A percentile compares a stretch with the other conserved stretches of the same genome.
Evolutionary conservation across 2,329 filamentous ascomycete genomes (phyloP).

Genomic region (Remersonia thermophila): DNA sequence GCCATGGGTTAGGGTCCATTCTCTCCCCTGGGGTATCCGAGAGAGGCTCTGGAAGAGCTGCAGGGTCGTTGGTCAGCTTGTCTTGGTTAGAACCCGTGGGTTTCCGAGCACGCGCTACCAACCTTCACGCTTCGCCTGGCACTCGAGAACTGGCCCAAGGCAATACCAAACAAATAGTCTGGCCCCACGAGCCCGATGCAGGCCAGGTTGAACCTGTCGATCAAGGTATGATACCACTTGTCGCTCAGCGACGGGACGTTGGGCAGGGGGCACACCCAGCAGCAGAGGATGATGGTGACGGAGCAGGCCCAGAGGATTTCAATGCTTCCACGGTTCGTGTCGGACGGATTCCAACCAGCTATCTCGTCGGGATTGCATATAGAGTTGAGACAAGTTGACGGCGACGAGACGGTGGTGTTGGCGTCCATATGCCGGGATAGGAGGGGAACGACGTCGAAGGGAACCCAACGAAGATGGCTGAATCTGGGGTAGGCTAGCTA

Average conservation of each 20-base stretch:
- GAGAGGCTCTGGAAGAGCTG: not conserved
- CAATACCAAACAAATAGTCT: conserved; percentile 25
- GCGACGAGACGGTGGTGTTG: not conserved
- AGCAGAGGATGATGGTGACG: conserved; percentile 30
- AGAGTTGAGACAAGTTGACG: no score
- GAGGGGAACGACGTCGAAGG: no score
- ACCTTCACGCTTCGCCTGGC: conserved; percentile 23
- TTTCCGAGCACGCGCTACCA: not conserved
- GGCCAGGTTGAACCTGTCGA: conserved; percentile 24
- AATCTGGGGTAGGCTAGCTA: no score
- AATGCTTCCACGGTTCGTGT: conserved; percentile 24
- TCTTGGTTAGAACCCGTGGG: no score
- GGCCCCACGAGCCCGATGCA: conserved; percentile 25
- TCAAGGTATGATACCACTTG: conserved; percentile 19
- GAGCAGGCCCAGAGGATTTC: conserved; percentile 28
- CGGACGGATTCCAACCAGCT: conserved; percentile 23
- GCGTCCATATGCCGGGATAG: not conserved
- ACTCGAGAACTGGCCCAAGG: conserved; percentile 24
- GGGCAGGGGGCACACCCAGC: conserved; percentile 27
- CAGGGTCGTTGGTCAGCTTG: not conserved
- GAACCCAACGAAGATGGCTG: no score
- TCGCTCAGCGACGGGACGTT: conserved; percentile 24
- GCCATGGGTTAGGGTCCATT: conserved; percentile 4
- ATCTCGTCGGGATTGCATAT: not conserved
- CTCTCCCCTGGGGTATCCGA: not conserved